phyloP scores from a whole-genome alignment of 2,329 filamentous ascomycete genomes.

The Colletotrichum sp. region DNA sequence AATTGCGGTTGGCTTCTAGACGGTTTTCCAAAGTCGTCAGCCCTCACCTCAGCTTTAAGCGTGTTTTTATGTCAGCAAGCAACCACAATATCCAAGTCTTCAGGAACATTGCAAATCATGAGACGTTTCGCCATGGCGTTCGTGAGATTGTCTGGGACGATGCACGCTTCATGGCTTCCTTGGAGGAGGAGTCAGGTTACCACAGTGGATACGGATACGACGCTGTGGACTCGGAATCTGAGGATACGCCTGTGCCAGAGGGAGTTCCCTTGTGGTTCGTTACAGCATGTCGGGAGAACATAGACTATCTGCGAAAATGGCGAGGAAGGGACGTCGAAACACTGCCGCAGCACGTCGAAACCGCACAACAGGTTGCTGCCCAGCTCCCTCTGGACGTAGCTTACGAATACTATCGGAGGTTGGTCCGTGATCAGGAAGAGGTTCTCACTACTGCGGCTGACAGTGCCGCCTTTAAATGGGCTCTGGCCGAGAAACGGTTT shows the following conservation, averaged over 20 bases:
- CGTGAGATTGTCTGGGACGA: conserved; percentile 46
- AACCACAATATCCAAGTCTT: conserved; percentile 40
- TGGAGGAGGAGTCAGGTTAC: background rate
- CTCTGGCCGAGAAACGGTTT: conserved; percentile 31
- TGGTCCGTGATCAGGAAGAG: background rate
- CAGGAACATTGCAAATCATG: conserved; percentile 38
- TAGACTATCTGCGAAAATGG: background rate
- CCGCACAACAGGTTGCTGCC: background rate
- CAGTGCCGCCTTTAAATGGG: conserved; percentile 33
- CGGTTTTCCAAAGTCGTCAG: background rate
- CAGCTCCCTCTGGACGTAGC: background rate
- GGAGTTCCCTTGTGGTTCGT: background rate
- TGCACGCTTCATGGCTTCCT: background rate
- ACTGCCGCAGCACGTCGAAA: background rate
- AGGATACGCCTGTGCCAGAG: background rate
- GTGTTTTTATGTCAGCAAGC: conserved; percentile 45
- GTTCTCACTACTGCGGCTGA: conserved; percentile 26
- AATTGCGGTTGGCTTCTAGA: background rate
- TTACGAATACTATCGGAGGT: background rate
- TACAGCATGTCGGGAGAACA: background rate
- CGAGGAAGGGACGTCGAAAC: background rate
- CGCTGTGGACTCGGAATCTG: background rate
- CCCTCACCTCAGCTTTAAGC: conserved; percentile 2
- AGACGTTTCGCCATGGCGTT: conserved; percentile 31
- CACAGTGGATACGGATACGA: background rate